Percentiles rank a stretch among this genome's conserved stretches.
Evolutionary conservation across 495 filamentous ascomycete species (phyloP).

Genomic region (Lophiotrema nucula): DNA sequence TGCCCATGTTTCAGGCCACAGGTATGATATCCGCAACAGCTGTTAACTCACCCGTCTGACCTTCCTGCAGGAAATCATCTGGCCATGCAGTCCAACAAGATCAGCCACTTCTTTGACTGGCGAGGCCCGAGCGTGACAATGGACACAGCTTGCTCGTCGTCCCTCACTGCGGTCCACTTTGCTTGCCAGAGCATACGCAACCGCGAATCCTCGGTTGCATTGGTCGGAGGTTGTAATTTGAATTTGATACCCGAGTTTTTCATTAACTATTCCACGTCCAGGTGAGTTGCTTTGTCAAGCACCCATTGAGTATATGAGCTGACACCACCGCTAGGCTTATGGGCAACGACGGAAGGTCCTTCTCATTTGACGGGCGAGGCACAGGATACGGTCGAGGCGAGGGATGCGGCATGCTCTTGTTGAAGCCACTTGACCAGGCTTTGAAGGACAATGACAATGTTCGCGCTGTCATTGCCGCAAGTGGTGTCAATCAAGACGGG

Average conservation of each 20-base stretch:
- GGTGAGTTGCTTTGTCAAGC: not conserved
- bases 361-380: constrained; percentile 6
- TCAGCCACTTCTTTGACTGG: constrained; percentile 8
- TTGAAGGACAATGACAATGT: constrained; percentile 47
- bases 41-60: not conserved
- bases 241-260: constrained; percentile 5
- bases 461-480: constrained; percentile 44
- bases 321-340: not conserved
- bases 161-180: constrained; percentile 1
- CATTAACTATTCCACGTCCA: not conserved
- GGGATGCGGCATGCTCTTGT: constrained; percentile 32
- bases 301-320: not conserved
- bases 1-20: constrained; percentile 10
- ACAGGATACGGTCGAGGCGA: constrained; percentile 21
- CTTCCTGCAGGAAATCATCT: constrained; percentile 1
- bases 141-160: constrained; percentile 12
- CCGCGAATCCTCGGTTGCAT: not conserved
- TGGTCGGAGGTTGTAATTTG: constrained; percentile 6
- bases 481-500: constrained; percentile 35
- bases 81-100: constrained; percentile 13
- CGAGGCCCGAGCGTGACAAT: constrained; percentile 6
- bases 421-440: constrained; percentile 46
- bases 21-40: not conserved
- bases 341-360: constrained; percentile 8
- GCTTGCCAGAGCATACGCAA: constrained; percentile 8